Base-by-base conservation (phyloP, 805 yeast genomes). In the Candida orba region DNA sequence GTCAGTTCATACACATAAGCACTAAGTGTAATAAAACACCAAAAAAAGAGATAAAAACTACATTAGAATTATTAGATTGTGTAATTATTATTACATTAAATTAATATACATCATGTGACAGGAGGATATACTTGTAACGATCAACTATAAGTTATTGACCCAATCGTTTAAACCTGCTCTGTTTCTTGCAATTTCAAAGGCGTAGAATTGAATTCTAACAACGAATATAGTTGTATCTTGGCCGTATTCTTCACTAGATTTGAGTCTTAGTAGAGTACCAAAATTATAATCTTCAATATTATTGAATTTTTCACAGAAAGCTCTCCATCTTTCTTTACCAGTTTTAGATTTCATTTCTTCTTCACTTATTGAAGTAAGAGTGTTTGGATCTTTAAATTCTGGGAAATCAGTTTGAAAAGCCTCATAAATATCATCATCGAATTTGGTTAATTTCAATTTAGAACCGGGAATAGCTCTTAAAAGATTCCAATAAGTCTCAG, bases 111-210 rank as follows among this genome's bases (percentile, higher is more conserved):
- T 17, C 30, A 32, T 33, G 22, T 25, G 34, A 25, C 9, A 10
- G 13, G 9, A 27, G 14, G 13, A 27, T 27, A 27, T 27, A 27
- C 13, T 13, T 27, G 13, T 27, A 27, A 27, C 12, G 27, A 27
- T 10, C 6, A 27, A 10, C 29, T 41, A 43, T 37, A 40, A 33
- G 18, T 32, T 36, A 13, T 43, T 39, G 43, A 79, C 73, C 99
- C 99, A 93, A 68, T 93, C 96, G 68, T 93, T 93, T 57, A 85
- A 73, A 32, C 95, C 95, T 52, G 75, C 75, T 64, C 80, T 85
- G 71, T 93, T 93, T 75, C 99, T 84, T 48, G 87, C 88, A 51
- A 93, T 84, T 71, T 93, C 99, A 59, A 89, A 76, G 44, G 96
- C 96, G 57, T 90, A 85, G 63, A 93, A 93, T 68, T 93, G 98